phyloP scores from a whole-genome alignment of 192 early-diverging fungal species.

The Diversispora epigaea region DNA sequence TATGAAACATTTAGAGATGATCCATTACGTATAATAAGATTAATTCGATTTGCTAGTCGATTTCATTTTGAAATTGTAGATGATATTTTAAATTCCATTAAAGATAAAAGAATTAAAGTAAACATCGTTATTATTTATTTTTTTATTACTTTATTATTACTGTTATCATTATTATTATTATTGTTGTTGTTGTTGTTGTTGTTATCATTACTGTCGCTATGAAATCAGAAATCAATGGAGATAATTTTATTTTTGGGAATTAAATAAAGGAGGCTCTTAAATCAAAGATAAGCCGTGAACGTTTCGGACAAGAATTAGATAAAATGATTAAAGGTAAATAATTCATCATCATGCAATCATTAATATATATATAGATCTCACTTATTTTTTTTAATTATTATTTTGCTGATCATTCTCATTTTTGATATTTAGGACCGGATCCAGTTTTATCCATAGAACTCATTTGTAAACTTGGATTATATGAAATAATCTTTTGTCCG shows the following conservation, averaged over 20 bases:
- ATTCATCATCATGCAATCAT: background rate
- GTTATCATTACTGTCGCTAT: too few species aligned
- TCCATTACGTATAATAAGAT: conserved; percentile 90
- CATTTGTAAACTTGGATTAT: too few species aligned
- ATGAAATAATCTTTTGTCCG: too few species aligned
- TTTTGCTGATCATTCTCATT: background rate
- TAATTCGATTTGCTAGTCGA: conserved; percentile 91
- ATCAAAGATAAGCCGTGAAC: conserved; percentile 86
- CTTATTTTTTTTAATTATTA: background rate
- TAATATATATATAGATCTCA: background rate
- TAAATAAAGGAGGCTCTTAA: conserved; percentile 54
- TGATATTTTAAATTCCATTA: conserved; percentile 61
- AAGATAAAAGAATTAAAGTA: conserved; percentile 56
- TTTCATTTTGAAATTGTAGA: conserved; percentile 78
- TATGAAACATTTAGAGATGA: conserved; percentile 92
- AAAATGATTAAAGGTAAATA: conserved; percentile 81
- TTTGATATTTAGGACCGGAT: too few species aligned
- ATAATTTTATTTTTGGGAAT: too few species aligned
- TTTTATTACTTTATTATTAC: background rate
- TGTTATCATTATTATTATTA: background rate
- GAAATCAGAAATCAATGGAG: too few species aligned
- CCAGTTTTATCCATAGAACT: too few species aligned
- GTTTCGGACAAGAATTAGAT: conserved; percentile 88
- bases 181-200: too few species aligned
- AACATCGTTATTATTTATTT: background rate